These are phyloP conservation scores for Diophrys sp. DNA, from an alignment of 73 alveolate genomes.

Conservation along the genomic window DNA sequence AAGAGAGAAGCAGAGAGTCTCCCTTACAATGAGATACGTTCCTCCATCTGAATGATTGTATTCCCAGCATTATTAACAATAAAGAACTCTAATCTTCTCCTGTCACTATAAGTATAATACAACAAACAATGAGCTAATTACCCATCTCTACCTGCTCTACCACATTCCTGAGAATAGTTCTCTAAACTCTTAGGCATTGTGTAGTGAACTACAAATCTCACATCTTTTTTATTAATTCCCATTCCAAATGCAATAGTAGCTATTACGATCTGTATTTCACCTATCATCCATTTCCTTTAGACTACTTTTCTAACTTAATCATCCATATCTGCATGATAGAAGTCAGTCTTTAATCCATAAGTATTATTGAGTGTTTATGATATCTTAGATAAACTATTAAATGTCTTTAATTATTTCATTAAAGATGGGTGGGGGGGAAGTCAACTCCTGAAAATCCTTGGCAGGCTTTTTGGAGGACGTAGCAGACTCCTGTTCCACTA, in stretches of 20 bases:
- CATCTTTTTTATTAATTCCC: constrained; percentile 92
- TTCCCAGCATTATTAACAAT: constrained; percentile 4
- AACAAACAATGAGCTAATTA: constrained; percentile 49
- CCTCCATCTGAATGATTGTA: too few relatives aligned
- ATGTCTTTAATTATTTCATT: too few relatives aligned
- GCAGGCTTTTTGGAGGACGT: too few relatives aligned
- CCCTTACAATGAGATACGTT: too few relatives aligned
- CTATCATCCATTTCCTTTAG: constrained; percentile 81
- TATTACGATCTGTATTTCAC: constrained; percentile 68
- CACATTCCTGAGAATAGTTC: constrained; percentile 60
- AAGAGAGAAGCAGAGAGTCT: too few relatives aligned
- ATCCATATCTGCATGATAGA: constrained; percentile 45
- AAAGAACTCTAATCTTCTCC: constrained; percentile 10
- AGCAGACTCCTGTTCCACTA: too few relatives aligned
- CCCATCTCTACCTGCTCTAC: constrained; percentile 72
- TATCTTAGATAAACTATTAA: too few relatives aligned
- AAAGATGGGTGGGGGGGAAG: too few relatives aligned
- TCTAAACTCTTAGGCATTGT: constrained; percentile 78
- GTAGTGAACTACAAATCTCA: constrained; percentile 82
- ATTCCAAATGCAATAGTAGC: constrained; percentile 93
- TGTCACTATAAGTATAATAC: constrained; percentile 21
- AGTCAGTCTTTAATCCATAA: constrained; percentile 23
- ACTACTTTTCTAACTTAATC: constrained; percentile 64
- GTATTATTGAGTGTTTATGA: constrained; percentile 35
- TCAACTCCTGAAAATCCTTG: too few relatives aligned